phyloP scores from a whole-genome alignment of 192 early-diverging fungal genomes.

The Rhizophagus sp. region DNA sequence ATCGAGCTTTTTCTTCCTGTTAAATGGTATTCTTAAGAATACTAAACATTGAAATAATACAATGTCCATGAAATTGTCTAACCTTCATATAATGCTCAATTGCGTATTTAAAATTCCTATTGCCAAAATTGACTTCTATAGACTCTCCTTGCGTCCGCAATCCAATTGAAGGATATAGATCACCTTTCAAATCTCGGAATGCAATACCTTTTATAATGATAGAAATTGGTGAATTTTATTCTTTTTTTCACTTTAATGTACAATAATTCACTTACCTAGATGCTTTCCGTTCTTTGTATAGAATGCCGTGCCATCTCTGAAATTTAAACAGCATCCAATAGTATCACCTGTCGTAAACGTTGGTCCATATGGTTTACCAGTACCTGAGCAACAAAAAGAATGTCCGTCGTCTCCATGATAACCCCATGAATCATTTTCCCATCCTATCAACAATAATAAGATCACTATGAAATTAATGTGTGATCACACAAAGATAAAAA shows the following conservation, averaged over 20 bases:
- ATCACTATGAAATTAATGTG: neutral
- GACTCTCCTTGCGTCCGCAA: constrained; percentile 72
- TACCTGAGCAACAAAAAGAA: constrained; percentile 72
- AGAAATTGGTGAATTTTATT: neutral
- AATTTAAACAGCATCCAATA: constrained; percentile 93
- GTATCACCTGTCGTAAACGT: constrained; percentile 89
- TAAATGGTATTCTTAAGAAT: neutral
- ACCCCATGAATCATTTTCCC: constrained; percentile 89
- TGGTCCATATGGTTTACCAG: constrained; percentile 83
- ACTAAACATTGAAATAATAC: neutral
- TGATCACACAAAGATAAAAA: neutral
- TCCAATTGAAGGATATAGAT: constrained; percentile 73
- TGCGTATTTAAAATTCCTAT: constrained; percentile 66
- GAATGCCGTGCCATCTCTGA: constrained; percentile 70
- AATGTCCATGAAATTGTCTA: constrained; percentile 4
- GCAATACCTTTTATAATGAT: constrained; percentile 34
- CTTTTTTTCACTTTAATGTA: neutral
- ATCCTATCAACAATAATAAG: constrained; percentile 57
- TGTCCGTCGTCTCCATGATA: constrained; percentile 98
- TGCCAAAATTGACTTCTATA: constrained; percentile 80
- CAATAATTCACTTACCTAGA: constrained; percentile 48
- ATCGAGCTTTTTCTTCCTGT: constrained; percentile 46
- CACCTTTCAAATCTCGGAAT: constrained; percentile 44
- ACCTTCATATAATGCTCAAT: constrained; percentile 69
- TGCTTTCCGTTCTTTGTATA: constrained; percentile 92